These are phyloP conservation scores for Vanilla planifolia DNA, from an alignment of 106 monocot genomes.

Conservation along the genomic window DNA sequence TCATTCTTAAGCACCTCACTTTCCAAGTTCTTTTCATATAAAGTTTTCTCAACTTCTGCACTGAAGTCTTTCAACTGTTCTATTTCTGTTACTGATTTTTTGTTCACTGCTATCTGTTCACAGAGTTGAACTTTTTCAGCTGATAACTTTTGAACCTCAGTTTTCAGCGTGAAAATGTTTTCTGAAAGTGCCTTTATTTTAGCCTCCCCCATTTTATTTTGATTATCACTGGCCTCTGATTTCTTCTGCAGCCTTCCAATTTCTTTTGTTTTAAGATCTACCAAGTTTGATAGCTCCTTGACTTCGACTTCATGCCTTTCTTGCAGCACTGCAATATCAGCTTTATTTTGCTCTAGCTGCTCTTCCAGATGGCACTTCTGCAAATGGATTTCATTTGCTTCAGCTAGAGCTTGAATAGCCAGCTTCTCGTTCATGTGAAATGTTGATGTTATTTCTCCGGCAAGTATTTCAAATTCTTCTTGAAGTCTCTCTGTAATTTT, in stretches of 20 bases:
- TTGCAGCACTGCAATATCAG: conserved; percentile 35
- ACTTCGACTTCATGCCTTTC: conserved; percentile 32
- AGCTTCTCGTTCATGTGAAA: conserved; percentile 75
- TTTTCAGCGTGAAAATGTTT: conserved; percentile 37
- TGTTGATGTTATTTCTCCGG: conserved; percentile 51
- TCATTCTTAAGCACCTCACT: conserved; percentile 31
- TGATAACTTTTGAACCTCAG: conserved; percentile 33
- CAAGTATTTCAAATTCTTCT: conserved; percentile 59
- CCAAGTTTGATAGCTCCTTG: conserved; percentile 36
- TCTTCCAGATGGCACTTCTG: conserved; percentile 64
- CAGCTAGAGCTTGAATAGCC: conserved; percentile 51
- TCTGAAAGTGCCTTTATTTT: conserved; percentile 30
- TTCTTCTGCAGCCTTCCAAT: conserved; percentile 37
- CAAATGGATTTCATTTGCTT: conserved; percentile 46
- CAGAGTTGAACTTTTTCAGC: conserved; percentile 33
- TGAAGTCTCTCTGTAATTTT: conserved; percentile 55
- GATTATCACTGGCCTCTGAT: conserved; percentile 40
- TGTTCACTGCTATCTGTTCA: conserved; percentile 28
- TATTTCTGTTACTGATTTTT: conserved; percentile 20
- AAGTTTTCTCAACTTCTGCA: conserved; percentile 27
- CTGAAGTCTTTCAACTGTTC: conserved; percentile 20
- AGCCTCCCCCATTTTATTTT: conserved; percentile 34
- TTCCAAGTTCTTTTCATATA: conserved; percentile 28
- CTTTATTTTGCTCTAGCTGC: conserved; percentile 40
- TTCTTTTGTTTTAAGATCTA: conserved; percentile 60